Conservation (phyloP, 352 stramenopile species). For the Aphanomyces invadans region DNA sequence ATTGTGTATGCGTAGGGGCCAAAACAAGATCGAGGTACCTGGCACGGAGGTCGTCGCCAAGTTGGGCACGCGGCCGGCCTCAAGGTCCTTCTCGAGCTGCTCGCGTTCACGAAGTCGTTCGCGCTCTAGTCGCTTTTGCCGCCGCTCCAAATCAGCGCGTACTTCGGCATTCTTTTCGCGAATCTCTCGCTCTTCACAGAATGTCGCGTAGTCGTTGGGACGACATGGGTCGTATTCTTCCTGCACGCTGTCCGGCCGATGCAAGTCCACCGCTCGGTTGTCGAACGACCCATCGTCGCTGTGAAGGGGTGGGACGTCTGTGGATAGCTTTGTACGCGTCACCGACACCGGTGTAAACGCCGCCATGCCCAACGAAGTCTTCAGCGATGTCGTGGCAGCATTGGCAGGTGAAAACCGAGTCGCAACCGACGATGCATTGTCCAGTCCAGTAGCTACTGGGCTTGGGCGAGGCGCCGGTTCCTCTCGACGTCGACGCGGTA, state of each 20-base stretch:
- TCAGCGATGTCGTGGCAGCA: constrained; percentile 13
- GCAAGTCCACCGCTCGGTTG: neutral
- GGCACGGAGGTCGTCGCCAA: constrained; percentile 35
- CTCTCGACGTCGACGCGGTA: neutral
- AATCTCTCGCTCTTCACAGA: constrained; percentile 68
- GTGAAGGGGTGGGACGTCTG: no score
- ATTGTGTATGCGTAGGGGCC: neutral
- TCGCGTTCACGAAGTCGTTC: constrained; percentile 55
- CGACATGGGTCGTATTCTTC: constrained; percentile 83
- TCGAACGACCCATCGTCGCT: neutral
- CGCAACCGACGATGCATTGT: neutral
- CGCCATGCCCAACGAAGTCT: constrained; percentile 31
- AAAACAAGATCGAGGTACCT: constrained; percentile 12
- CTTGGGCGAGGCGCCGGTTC: neutral
- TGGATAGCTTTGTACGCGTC: constrained; percentile 37
- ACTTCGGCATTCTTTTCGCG: constrained; percentile 76
- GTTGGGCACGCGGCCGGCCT: constrained; percentile 47
- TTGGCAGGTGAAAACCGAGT: neutral
- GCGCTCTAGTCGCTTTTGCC: constrained; percentile 62
- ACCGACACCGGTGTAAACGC: constrained; percentile 55
- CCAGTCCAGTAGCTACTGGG: neutral
- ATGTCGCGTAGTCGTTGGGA: constrained; percentile 85
- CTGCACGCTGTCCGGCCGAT: constrained; percentile 37
- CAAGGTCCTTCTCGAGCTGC: constrained; percentile 59
- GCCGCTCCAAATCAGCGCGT: constrained; percentile 65